Evolutionary conservation across 2,329 filamentous ascomycete species (phyloP).

Genomic region (Penicillium verrucosum): DNA sequence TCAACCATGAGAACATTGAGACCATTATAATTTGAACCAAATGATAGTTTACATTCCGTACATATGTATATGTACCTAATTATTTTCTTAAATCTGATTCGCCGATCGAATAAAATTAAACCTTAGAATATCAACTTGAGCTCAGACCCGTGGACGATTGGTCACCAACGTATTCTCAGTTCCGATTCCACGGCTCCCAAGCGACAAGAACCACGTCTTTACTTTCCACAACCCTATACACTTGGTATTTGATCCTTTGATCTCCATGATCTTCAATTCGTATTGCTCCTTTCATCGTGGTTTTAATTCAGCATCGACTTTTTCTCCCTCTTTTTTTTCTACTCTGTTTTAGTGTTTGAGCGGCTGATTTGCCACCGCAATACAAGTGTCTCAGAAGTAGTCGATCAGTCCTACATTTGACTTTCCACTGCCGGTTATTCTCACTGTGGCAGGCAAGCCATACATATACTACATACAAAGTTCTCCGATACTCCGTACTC

Average conservation of each 20-base stretch:
- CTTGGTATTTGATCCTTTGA: background rate
- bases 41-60: background rate
- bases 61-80: background rate
- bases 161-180: background rate
- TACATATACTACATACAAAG: background rate
- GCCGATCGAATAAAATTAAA: background rate
- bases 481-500: too few species aligned
- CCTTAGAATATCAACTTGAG: background rate
- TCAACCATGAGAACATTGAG: background rate
- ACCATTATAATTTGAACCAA: background rate
- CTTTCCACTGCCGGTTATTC: conserved; percentile 16
- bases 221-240: background rate
- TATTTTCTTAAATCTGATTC: background rate
- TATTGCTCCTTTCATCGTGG: background rate
- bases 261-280: conserved; percentile 2
- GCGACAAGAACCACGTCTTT: conserved; percentile 11
- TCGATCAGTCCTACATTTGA: conserved; percentile 11
- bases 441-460: background rate
- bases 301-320: background rate
- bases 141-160: background rate
- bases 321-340: background rate
- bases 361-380: conserved; percentile 8
- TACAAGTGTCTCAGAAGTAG: conserved; percentile 14
- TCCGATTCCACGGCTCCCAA: conserved; percentile 14
- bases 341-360: background rate